Percentiles rank a stretch among this genome's conserved stretches.
Evolutionary conservation across 2,329 filamentous ascomycete genomes (phyloP).

Genomic region (Sarocladium strictum): DNA sequence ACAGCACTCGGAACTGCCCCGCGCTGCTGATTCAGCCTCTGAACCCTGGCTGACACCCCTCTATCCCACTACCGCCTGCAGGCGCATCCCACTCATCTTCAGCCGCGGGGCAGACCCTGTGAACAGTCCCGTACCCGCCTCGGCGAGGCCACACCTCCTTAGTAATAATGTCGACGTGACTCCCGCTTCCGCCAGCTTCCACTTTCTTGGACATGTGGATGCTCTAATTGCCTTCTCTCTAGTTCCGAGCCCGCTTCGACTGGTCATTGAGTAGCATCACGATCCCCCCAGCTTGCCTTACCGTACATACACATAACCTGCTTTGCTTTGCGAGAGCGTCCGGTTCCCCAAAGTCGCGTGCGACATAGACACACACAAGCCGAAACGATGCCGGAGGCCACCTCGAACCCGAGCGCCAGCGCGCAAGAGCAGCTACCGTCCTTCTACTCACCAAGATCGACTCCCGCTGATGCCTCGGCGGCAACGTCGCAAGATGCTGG

Average conservation of each 20-base stretch:
- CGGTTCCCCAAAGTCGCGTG: background rate
- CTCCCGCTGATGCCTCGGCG: conserved; percentile 15
- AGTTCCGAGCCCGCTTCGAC: background rate
- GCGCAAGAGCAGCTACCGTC: conserved; percentile 24
- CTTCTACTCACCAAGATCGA: conserved; percentile 31
- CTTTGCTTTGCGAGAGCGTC: background rate
- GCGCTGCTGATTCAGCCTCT: conserved; percentile 1
- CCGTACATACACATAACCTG: background rate
- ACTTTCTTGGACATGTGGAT: background rate
- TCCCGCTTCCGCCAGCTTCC: conserved; percentile 7
- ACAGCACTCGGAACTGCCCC: background rate
- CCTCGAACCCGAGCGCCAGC: background rate
- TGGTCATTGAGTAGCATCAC: background rate
- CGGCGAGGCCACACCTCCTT: conserved; percentile 4
- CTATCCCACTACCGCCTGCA: background rate
- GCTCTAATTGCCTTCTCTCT: background rate
- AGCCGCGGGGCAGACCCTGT: conserved; percentile 7
- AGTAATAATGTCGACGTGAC: conserved; percentile 8
- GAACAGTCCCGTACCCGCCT: background rate
- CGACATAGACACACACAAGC: background rate
- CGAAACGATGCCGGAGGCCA: conserved; percentile 10
- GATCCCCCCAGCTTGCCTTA: background rate
- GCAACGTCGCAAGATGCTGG: background rate
- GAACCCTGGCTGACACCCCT: background rate
- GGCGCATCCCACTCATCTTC: background rate